phyloP scores from a whole-genome alignment of 2,329 filamentous ascomycete genomes.

The Aspergillus amoenus region DNA sequence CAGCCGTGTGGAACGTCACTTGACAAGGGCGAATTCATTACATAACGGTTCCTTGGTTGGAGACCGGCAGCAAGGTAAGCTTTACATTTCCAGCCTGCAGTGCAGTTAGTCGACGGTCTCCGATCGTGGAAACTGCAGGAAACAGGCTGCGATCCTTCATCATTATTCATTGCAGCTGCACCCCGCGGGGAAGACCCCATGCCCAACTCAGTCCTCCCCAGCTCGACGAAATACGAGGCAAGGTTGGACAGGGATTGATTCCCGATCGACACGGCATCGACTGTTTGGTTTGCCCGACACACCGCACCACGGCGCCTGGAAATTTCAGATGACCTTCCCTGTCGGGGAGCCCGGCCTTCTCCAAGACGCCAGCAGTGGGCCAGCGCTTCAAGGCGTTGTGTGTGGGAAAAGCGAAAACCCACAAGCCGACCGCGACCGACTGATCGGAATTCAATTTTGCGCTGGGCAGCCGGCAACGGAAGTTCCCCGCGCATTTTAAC shows the following conservation, averaged over 20 bases:
- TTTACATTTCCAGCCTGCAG: no score
- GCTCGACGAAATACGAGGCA: slow-evolving; percentile 3
- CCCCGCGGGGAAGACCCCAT: slow-evolving; percentile 2
- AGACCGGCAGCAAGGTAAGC: no score
- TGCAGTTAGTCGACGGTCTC: no score
- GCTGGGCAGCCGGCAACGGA: slow-evolving; percentile 13
- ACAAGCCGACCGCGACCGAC: slow-evolving; percentile 17
- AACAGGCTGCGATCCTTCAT: not conserved
- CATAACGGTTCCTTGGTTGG: slow-evolving; percentile 13
- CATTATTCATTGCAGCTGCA: not conserved
- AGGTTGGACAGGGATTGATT: slow-evolving; percentile 15
- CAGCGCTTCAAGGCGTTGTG: not conserved
- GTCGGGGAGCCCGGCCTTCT: not conserved
- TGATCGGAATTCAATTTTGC: slow-evolving; percentile 7
- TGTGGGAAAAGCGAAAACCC: not conserved
- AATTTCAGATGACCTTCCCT: no score
- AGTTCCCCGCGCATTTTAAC: slow-evolving; percentile 25
- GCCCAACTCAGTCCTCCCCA: not conserved
- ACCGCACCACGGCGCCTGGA: not conserved
- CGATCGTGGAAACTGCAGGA: no score
- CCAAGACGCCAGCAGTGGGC: not conserved
- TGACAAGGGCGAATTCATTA: slow-evolving; percentile 18
- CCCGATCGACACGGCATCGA: slow-evolving; percentile 19
- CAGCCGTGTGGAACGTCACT: slow-evolving; percentile 24
- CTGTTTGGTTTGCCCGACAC: not conserved